phyloP scores from a whole-genome alignment of 2,329 filamentous ascomycete genomes.

The Colletotrichum sp. region DNA sequence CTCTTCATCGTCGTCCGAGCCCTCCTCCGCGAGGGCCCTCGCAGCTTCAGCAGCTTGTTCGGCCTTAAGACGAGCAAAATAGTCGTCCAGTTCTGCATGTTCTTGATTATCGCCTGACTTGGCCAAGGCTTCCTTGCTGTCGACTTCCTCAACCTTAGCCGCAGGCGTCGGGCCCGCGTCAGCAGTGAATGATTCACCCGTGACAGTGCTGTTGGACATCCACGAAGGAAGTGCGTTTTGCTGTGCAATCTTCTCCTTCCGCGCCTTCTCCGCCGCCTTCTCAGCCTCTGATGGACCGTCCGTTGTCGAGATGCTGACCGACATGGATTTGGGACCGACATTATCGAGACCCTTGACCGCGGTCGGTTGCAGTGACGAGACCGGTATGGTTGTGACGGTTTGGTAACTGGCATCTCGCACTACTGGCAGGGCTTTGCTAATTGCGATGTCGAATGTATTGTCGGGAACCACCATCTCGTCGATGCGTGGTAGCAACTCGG shows the following conservation, averaged over 20 bases:
- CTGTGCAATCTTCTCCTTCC: conserved; percentile 67
- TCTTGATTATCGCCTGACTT: conserved; percentile 53
- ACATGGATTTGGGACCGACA: conserved; percentile 71
- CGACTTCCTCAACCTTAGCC: conserved; percentile 48
- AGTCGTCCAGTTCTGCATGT: conserved; percentile 65
- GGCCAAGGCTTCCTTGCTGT: conserved; percentile 48
- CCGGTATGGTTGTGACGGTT: conserved; percentile 57
- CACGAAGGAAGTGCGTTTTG: conserved; percentile 75
- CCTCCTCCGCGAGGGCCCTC: conserved; percentile 30
- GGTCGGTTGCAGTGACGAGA: conserved; percentile 64
- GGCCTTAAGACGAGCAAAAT: conserved; percentile 70
- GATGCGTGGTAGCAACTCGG: conserved; percentile 76
- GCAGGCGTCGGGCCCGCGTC: conserved; percentile 36
- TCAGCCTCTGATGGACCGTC: conserved; percentile 72
- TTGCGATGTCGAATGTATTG: conserved; percentile 74
- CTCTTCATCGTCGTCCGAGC: conserved; percentile 30
- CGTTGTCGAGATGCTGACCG: conserved; percentile 70
- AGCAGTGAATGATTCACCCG: conserved; percentile 61
- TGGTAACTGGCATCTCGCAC: conserved; percentile 67
- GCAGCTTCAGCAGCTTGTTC: conserved; percentile 57
- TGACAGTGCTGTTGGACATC: conserved; percentile 75
- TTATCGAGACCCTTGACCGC: conserved; percentile 73
- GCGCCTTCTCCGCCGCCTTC: conserved; percentile 66
- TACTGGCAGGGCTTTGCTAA: conserved; percentile 67
- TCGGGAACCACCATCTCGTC: conserved; percentile 77